phyloP scores from a whole-genome alignment of 441 rosid species.

The Bocquillonia castaneifolia region DNA sequence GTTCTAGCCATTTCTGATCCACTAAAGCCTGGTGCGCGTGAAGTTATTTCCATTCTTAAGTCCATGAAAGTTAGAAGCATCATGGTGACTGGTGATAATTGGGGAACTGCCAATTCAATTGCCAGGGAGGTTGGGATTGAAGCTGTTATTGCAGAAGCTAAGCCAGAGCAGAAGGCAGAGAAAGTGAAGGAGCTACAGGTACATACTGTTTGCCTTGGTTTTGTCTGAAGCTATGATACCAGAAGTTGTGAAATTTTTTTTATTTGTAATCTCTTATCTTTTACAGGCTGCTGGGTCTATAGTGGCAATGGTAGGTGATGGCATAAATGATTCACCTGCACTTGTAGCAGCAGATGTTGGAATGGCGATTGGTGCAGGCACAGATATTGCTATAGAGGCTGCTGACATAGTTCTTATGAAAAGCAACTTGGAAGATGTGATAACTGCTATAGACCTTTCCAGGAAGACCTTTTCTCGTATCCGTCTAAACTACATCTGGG shows the following conservation, averaged over 20 bases:
- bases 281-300: slow-evolving; percentile 52
- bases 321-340: slow-evolving; percentile 88
- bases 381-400: slow-evolving; percentile 91
- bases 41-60: slow-evolving; percentile 71
- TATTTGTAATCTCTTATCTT: background rate
- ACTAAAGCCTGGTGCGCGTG: slow-evolving; percentile 58
- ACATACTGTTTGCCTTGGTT: background rate
- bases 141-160: slow-evolving; percentile 76
- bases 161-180: slow-evolving; percentile 86
- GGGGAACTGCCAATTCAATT: slow-evolving; percentile 90
- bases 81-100: slow-evolving; percentile 89
- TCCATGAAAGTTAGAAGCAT: slow-evolving; percentile 74
- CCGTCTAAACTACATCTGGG: slow-evolving; percentile 90
- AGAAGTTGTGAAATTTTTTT: background rate
- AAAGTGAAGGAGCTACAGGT: slow-evolving; percentile 81
- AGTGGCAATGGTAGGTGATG: slow-evolving; percentile 97
- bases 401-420: slow-evolving; percentile 88
- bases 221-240: background rate
- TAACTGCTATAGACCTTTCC: slow-evolving; percentile 78
- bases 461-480: slow-evolving; percentile 74
- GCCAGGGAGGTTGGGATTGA: slow-evolving; percentile 75
- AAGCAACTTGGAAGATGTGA: slow-evolving; percentile 82
- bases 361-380: slow-evolving; percentile 94
- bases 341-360: slow-evolving; percentile 89
- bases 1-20: slow-evolving; percentile 76